Conservation (phyloP, 2,329 filamentous ascomycete genomes). For the Fusarium subtropicale region DNA sequence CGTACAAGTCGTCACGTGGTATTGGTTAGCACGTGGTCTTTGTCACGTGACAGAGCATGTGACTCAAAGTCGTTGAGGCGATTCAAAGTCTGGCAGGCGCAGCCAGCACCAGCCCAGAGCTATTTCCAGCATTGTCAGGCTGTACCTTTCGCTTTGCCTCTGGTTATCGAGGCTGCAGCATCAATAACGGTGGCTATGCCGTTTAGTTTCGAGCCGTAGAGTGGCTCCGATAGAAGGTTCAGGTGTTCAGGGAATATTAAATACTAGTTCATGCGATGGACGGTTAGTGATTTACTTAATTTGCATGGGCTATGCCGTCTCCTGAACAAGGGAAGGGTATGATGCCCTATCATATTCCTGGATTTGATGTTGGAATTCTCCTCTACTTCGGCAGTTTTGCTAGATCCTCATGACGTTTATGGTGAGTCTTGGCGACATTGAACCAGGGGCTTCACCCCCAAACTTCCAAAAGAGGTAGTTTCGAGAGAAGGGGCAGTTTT, state of each 20-base stretch:
- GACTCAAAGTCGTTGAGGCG: rapidly evolving
- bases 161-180: background rate
- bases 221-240: constrained; percentile 18
- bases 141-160: constrained; percentile 5
- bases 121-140: constrained; percentile 22
- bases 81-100: background rate
- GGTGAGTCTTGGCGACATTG: constrained; percentile 3
- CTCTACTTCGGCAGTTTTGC: constrained; percentile 5
- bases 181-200: constrained; percentile 9
- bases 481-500: background rate
- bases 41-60: background rate
- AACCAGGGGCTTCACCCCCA: background rate
- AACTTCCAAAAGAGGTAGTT: background rate
- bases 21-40: rapidly evolving
- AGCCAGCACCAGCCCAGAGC: background rate
- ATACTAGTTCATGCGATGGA: constrained; percentile 1
- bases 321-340: constrained; percentile 5
- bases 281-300: constrained; percentile 7
- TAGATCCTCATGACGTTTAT: background rate
- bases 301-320: constrained; percentile 7
- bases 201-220: constrained; percentile 12
- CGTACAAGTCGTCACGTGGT: background rate
- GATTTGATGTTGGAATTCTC: background rate
- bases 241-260: constrained; percentile 14
- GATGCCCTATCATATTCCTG: background rate